Base-by-base conservation (phyloP, 2,329 filamentous ascomycete genomes). In the Cercospora citrullina region DNA sequence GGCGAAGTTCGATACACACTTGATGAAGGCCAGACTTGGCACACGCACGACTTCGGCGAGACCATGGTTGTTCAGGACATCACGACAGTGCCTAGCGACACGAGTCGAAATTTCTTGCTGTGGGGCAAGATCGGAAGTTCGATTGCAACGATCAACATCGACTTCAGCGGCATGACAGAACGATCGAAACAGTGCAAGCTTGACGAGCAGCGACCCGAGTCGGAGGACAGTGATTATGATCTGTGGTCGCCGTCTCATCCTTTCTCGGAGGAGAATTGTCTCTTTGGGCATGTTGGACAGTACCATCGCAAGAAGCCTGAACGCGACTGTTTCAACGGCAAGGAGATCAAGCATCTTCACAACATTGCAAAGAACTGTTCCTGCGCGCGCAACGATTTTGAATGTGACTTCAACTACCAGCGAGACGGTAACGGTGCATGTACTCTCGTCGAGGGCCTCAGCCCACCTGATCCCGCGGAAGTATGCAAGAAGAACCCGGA, bases 361-460 rank as follows among this genome's bases (percentile, higher is more conserved):
- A 86, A 86, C 72, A 89, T 92, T 72, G 82, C 82, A 18, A 81
- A 86, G 71, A 93, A 96, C 78, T 99, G 95, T 83, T 85, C 87
- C 68, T 99, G 95, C 81, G 91, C 88, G 8, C 86, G 93, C 63
- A 86, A 88, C 67, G 95, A 99, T 80, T 99, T 90, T 78, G 95
- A 99, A 85, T 99, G 95, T 81, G 94, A 96, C 78, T 99, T 93
- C 85, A 99, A 99, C 80, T 99, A 88, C 79, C 90, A 98, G 78
- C 87, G 91, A 58, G 87, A 91, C 79, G 85, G 82, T 30, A 91
- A 94, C 76, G 90, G 91, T 59, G 88, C 90, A 70, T 99, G 95
- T 81, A 80, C 80, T 5, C 87, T 96, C 12, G 93, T 98, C 1
- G 79, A 86, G 0, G 94, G 94, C 14, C 87, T 93, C 48, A 72